phyloP scores from a whole-genome alignment of 2,329 filamentous ascomycete genomes.

The Zasmidium angulare region DNA sequence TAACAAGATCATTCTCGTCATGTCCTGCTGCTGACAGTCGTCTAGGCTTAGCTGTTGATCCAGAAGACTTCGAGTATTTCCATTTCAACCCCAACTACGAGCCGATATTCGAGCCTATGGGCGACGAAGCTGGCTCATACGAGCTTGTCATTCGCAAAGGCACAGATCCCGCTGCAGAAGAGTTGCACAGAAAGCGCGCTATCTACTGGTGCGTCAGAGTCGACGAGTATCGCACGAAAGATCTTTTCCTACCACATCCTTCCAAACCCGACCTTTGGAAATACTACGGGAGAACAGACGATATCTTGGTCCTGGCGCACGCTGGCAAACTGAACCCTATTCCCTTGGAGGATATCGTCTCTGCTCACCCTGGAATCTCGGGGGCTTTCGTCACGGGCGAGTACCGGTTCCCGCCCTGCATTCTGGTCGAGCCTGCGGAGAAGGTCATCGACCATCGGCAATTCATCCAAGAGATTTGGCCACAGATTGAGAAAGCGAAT shows the following conservation, averaged over 20 bases:
- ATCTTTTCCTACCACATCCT: conserved; percentile 5
- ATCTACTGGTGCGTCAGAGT: background rate
- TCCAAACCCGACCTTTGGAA: background rate
- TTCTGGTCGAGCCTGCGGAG: background rate
- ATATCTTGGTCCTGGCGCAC: background rate
- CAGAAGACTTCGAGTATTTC: background rate
- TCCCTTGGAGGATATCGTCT: background rate
- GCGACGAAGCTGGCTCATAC: background rate
- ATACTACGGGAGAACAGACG: conserved; percentile 2
- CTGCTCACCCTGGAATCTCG: background rate
- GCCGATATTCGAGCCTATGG: background rate
- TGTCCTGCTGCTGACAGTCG: no score
- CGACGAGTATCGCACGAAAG: background rate
- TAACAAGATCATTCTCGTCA: no score
- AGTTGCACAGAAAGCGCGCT: conserved; percentile 1
- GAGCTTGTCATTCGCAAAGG: background rate
- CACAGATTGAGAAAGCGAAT: background rate
- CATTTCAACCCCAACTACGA: background rate
- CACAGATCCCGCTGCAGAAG: background rate
- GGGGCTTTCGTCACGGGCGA: background rate
- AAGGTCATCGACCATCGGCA: background rate
- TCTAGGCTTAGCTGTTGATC: no score
- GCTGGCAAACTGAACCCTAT: conserved; percentile 1
- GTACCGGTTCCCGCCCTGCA: background rate
- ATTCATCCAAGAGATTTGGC: background rate